A percentile compares a stretch with the other conserved stretches of the same genome.
Evolutionary conservation across 139 green algal species (phyloP).

Genomic region (Coelastrella sp.): DNA sequence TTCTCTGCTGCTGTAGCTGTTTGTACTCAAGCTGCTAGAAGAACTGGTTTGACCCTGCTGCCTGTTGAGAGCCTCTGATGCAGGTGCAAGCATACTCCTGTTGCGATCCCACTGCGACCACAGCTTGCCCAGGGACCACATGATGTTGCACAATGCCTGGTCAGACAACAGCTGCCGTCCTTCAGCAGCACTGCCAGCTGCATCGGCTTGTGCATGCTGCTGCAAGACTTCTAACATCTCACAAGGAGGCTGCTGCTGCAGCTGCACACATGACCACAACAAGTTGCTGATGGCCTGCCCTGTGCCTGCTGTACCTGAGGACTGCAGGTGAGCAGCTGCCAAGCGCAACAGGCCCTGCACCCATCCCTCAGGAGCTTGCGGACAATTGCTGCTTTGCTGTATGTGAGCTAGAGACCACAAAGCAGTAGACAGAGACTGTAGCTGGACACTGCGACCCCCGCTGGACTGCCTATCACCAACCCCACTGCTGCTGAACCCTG

Average conservation of each 20-base stretch:
- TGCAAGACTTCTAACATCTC: not conserved
- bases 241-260: not conserved
- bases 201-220: not conserved
- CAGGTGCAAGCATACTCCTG: not conserved
- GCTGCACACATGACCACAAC: conserved; percentile 23
- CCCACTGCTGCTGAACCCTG: not conserved
- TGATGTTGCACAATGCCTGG: conserved; percentile 31
- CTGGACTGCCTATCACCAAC: not conserved
- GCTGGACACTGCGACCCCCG: not conserved
- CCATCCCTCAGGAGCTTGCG: not conserved
- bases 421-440: not conserved
- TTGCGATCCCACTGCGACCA: not conserved
- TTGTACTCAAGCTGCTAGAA: too few relatives aligned
- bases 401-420: not conserved
- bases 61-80: not conserved
- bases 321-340: not conserved
- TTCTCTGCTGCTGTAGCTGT: not conserved
- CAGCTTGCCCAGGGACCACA: conserved; percentile 31
- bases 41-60: not conserved
- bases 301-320: not conserved
- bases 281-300: conserved; percentile 26
- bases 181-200: not conserved
- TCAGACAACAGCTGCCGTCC: not conserved
- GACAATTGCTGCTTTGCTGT: conserved; percentile 7
- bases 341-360: not conserved